These are phyloP conservation scores for Antrodiella citrinella DNA, from an alignment of 768 basidiomycete genomes.

Conservation along the genomic window DNA sequence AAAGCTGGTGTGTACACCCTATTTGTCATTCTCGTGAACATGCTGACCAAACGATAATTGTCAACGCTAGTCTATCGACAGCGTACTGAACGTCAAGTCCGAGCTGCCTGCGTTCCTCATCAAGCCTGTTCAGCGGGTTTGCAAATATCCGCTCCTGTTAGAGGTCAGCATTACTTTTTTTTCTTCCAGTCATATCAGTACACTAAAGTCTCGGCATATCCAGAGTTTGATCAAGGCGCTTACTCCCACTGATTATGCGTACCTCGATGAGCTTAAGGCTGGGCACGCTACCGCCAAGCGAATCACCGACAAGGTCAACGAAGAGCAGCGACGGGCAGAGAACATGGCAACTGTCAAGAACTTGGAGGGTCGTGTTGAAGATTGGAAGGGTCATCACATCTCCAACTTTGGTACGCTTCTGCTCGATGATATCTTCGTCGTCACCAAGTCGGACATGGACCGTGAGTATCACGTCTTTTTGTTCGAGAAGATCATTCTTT, in stretches of 20 bases:
- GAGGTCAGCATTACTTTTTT: conserved; percentile 58
- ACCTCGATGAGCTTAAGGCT: conserved; percentile 72
- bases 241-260: conserved; percentile 50
- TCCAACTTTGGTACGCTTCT: conserved; percentile 91
- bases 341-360: conserved; percentile 87
- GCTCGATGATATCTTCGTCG: conserved; percentile 91
- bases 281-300: conserved; percentile 86
- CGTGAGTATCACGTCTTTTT: conserved; percentile 98
- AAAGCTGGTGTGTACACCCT: neutral
- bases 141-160: conserved; percentile 95
- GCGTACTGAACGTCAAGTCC: conserved; percentile 82
- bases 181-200: too few species aligned
- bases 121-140: conserved; percentile 96
- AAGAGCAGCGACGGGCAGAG: conserved; percentile 85
- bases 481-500: conserved; percentile 97
- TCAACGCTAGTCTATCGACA: conserved; percentile 54
- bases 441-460: conserved; percentile 93
- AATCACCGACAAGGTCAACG: conserved; percentile 93
- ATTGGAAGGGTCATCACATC: conserved; percentile 98
- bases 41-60: conserved; percentile 4
- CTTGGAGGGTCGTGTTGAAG: conserved; percentile 80
- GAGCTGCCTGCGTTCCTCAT: conserved; percentile 96
- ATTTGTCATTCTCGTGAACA: conserved; percentile 4
- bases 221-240: conserved; percentile 75
- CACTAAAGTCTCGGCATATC: conserved; percentile 9